A percentile compares a stretch with the other conserved stretches of the same genome.
These are phyloP conservation scores for Rubroshorea leprosula DNA, from an alignment of 345 rosid genomes.

Conservation along the genomic window DNA sequence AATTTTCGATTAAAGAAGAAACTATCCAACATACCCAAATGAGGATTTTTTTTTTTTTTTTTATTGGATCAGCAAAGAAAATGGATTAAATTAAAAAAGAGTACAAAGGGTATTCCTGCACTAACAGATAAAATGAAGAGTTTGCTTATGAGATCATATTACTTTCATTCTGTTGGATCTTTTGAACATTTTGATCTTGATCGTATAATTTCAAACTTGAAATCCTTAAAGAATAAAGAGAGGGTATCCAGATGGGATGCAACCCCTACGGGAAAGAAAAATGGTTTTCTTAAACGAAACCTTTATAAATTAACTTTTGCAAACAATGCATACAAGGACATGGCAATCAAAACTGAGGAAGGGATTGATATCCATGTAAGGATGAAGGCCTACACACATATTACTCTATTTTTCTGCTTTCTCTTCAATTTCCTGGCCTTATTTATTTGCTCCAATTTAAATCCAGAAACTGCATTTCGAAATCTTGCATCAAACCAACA, in stretches of 20 bases:
- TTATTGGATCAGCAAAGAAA: too few relatives aligned
- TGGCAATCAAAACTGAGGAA: not conserved
- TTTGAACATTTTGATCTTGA: too few relatives aligned
- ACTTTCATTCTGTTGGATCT: too few relatives aligned
- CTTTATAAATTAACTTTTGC: constrained; percentile 6
- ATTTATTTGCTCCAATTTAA: not conserved
- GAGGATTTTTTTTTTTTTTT: too few relatives aligned
- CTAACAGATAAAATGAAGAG: too few relatives aligned
- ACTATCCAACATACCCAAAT: too few relatives aligned
- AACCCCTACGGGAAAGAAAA: not conserved
- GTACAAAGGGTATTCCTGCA: too few relatives aligned
- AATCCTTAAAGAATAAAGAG: not conserved
- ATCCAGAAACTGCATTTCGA: not conserved
- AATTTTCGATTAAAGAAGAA: too few relatives aligned
- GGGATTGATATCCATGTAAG: constrained; percentile 12
- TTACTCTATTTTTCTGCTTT: not conserved
- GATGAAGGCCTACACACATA: not conserved
- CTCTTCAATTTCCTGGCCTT: not conserved
- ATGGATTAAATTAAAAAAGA: too few relatives aligned
- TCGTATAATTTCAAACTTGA: not conserved
- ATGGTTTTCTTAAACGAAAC: constrained; percentile 2
- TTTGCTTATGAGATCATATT: too few relatives aligned
- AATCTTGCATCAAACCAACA: constrained; percentile 2
- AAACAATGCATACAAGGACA: constrained; percentile 7
- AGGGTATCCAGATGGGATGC: not conserved